phyloP scores from a whole-genome alignment of 306 rosid species.

The Castanopsis chinensis region DNA sequence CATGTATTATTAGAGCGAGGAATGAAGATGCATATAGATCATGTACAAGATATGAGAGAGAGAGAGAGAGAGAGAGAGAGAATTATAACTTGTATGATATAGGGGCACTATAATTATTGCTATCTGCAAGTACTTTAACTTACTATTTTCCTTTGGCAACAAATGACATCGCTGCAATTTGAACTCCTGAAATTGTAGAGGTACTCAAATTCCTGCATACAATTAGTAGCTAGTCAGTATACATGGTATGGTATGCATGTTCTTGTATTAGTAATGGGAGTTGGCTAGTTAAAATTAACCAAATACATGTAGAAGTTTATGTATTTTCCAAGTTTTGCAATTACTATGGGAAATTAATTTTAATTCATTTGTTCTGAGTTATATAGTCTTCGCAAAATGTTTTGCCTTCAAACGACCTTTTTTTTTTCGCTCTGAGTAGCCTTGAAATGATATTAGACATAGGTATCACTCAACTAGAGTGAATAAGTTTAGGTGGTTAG shows the following conservation, averaged over 20 bases:
- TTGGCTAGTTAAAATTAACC: neutral
- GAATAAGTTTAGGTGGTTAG: no score
- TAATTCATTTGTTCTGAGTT: no score
- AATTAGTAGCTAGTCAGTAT: neutral
- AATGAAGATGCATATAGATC: no score
- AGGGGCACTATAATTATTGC: neutral
- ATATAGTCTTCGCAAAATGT: neutral
- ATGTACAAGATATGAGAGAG: neutral
- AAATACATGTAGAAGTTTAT: neutral
- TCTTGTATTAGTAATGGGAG: neutral
- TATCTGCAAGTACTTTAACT: slow-evolving; percentile 19
- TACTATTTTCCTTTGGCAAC: slow-evolving; percentile 39
- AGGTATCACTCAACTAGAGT: no score
- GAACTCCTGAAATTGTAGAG: slow-evolving; percentile 46
- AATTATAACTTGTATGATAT: neutral
- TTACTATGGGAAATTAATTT: no score
- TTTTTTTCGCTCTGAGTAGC: no score
- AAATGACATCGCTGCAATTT: slow-evolving; percentile 32
- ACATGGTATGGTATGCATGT: neutral
- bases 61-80: neutral
- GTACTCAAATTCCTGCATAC: slow-evolving; percentile 43
- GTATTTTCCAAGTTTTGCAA: no score
- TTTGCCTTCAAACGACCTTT: neutral
- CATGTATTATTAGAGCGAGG: no score
- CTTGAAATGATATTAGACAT: no score